A percentile compares a stretch with the other conserved stretches of the same genome.
phyloP scores from a whole-genome alignment of 345 rosid species.

The Abelmoschus esculentus region DNA sequence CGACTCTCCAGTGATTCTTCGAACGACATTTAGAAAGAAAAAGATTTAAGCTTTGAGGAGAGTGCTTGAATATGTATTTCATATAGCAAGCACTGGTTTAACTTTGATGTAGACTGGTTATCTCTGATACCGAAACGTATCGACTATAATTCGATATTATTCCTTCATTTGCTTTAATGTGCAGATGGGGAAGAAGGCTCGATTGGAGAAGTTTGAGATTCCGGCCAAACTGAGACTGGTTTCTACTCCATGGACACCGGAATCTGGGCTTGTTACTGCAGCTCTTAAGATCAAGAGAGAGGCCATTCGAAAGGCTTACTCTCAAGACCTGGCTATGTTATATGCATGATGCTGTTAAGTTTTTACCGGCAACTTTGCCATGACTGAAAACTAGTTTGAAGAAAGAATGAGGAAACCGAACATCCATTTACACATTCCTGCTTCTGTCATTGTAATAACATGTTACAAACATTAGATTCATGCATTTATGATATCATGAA shows the following conservation, averaged over 20 bases:
- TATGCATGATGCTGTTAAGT: constrained; percentile 33
- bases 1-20: neutral
- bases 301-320: constrained; percentile 56
- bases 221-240: constrained; percentile 79
- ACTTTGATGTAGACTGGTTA: too few species aligned
- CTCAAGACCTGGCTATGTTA: constrained; percentile 62
- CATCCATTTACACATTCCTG: neutral
- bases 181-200: constrained; percentile 67
- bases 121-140: too few species aligned
- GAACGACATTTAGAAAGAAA: too few species aligned
- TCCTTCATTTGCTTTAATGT: neutral
- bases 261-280: constrained; percentile 85
- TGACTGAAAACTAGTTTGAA: neutral
- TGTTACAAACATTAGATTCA: too few species aligned
- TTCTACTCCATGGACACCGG: constrained; percentile 88
- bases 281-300: constrained; percentile 91
- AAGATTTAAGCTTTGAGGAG: neutral
- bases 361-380: neutral
- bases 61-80: neutral
- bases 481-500: neutral
- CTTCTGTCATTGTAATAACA: neutral
- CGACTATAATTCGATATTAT: too few species aligned
- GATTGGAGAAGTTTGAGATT: constrained; percentile 84
- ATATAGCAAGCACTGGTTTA: too few species aligned
- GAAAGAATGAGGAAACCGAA: too few species aligned